Percentiles rank a stretch among this genome's conserved stretches.
Conservation (phyloP, 768 basidiomycete species). For the Russula lepida region DNA sequence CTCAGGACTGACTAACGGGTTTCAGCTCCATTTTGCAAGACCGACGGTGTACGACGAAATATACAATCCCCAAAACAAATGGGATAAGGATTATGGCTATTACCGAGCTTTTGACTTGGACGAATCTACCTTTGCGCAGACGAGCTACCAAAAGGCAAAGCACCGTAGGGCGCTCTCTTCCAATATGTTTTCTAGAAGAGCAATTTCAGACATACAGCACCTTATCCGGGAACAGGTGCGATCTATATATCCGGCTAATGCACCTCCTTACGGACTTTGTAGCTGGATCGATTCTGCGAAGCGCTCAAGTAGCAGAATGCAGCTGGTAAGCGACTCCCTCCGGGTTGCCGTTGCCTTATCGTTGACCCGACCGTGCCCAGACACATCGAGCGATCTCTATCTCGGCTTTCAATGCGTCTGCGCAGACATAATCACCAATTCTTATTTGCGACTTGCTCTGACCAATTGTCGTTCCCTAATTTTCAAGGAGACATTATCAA, state of each 20-base stretch:
- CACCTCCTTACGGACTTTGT: background rate
- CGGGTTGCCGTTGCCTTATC: too few relatives aligned
- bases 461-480: slow-evolving; percentile 28
- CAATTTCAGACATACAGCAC: slow-evolving; percentile 31
- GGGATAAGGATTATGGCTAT: slow-evolving; percentile 34
- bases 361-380: background rate
- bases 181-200: slow-evolving; percentile 34
- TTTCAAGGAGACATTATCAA: slow-evolving; percentile 32
- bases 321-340: background rate
- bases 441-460: slow-evolving; percentile 31
- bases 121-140: slow-evolving; percentile 31
- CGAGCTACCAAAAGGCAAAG: slow-evolving; percentile 30
- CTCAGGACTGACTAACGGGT: background rate
- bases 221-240: slow-evolving; percentile 29
- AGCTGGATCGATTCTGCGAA: slow-evolving; percentile 30
- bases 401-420: slow-evolving; percentile 36
- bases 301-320: slow-evolving; percentile 6
- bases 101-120: slow-evolving; percentile 33
- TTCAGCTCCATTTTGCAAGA: slow-evolving; percentile 11
- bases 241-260: background rate
- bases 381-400: slow-evolving; percentile 30
- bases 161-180: slow-evolving; percentile 28
- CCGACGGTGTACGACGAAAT: slow-evolving; percentile 12
- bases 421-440: slow-evolving; percentile 38
- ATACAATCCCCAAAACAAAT: slow-evolving; percentile 21